Conservation (phyloP, 202 grass and related monocot genomes). For the Panicum hallii region DNA sequence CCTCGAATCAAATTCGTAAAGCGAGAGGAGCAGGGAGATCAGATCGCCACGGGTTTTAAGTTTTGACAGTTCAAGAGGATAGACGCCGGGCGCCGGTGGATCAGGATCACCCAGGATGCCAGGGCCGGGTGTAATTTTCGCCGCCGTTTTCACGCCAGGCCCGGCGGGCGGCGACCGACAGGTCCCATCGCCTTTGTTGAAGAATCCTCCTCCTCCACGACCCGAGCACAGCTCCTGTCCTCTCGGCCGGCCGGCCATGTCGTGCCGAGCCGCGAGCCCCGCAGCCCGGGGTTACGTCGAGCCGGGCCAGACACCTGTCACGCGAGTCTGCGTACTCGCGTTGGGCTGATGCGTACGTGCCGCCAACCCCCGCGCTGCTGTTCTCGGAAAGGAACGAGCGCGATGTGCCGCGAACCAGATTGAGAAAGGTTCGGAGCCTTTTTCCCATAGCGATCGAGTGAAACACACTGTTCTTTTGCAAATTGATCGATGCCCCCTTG, state of each 20-base stretch:
- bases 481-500: neutral
- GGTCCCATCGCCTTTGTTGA: conserved; percentile 32
- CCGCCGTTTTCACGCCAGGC: neutral
- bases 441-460: neutral
- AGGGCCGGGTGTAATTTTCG: neutral
- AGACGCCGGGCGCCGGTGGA: neutral
- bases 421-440: neutral
- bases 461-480: neutral
- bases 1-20: neutral
- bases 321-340: neutral
- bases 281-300: neutral
- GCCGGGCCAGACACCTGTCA: neutral
- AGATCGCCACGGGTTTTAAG: neutral
- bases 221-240: neutral
- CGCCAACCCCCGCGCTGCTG: neutral
- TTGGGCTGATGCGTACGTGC: conserved; percentile 15
- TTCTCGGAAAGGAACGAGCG: neutral
- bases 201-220: neutral
- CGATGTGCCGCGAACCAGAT: neutral
- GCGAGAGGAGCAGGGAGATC: neutral
- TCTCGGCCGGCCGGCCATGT: neutral
- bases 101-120: neutral
- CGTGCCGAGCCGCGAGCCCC: neutral
- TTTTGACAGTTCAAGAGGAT: neutral
- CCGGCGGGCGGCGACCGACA: neutral